A percentile compares a stretch with the other conserved stretches of the same genome.
Evolutionary conservation across 2,329 filamentous ascomycete species (phyloP).

Genomic region (Colletotrichum costaricense): DNA sequence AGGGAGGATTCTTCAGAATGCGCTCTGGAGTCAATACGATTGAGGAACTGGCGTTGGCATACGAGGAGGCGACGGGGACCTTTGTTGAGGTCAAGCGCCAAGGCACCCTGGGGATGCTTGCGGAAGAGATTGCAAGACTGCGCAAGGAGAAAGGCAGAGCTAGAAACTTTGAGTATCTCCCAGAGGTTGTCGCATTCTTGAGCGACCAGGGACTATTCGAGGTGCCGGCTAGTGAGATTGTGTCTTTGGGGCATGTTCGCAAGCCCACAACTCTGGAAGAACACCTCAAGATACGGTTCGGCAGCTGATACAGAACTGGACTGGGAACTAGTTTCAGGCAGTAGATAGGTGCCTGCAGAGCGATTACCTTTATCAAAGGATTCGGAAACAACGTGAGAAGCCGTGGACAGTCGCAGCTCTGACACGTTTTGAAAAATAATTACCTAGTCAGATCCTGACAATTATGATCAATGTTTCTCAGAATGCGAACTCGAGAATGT

Average conservation of each 20-base stretch:
- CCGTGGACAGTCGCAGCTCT: too few relatives aligned
- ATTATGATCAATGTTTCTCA: too few relatives aligned
- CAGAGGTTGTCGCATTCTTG: slow-evolving; percentile 5
- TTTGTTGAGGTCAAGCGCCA: slow-evolving; percentile 16
- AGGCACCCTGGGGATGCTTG: slow-evolving; percentile 14
- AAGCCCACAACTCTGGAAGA: slow-evolving; percentile 6
- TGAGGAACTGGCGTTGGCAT: slow-evolving; percentile 16
- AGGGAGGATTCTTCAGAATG: slow-evolving; percentile 27
- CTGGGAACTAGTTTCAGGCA: too few relatives aligned
- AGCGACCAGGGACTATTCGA: slow-evolving; percentile 4
- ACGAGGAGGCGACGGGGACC: slow-evolving; percentile 12
- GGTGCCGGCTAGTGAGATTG: neutral
- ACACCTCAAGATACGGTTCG: neutral
- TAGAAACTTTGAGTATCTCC: slow-evolving; percentile 10
- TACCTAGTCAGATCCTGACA: too few relatives aligned
- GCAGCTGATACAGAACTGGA: neutral
- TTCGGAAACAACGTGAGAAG: too few relatives aligned
- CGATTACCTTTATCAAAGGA: too few relatives aligned
- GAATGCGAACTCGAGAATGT: too few relatives aligned
- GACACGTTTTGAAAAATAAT: too few relatives aligned
- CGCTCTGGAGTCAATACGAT: slow-evolving; percentile 19
- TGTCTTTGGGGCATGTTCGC: neutral
- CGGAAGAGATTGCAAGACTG: neutral
- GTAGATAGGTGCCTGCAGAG: too few relatives aligned
- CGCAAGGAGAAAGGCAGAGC: neutral